Conservation (phyloP, 805 yeast genomes). For the Wickerhamiella domercqiae region DNA sequence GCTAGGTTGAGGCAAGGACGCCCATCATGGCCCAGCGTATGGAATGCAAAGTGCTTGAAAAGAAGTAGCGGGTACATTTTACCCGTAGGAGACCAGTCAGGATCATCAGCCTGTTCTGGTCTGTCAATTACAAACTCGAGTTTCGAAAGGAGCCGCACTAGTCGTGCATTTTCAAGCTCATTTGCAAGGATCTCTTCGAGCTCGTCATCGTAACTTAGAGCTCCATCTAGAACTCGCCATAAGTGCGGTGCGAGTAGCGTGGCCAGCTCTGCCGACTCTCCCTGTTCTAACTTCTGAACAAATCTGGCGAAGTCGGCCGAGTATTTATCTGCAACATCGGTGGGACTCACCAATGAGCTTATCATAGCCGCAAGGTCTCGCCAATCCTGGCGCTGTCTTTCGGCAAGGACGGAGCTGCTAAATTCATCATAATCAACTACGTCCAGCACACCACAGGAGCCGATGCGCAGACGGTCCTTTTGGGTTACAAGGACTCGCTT, state of each 20-base stretch:
- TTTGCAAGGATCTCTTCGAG: constrained; percentile 32
- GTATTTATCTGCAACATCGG: constrained; percentile 2
- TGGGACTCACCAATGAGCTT: constrained; percentile 32
- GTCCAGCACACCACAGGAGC: constrained; percentile 59
- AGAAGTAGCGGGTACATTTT: constrained; percentile 55
- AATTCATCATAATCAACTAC: constrained; percentile 29
- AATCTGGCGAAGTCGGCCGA: constrained; percentile 16
- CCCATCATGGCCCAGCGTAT: constrained; percentile 65
- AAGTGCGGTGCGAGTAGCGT: constrained; percentile 17
- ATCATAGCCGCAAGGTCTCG: constrained; percentile 43
- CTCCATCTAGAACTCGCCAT: constrained; percentile 15
- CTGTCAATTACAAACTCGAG: constrained; percentile 63
- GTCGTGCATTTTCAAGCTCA: constrained; percentile 78
- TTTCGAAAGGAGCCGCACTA: constrained; percentile 70
- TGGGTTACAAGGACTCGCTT: constrained; percentile 61
- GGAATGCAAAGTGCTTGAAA: constrained; percentile 75
- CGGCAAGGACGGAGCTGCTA: constrained; percentile 9
- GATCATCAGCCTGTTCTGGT: constrained; percentile 44
- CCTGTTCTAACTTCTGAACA: constrained; percentile 13
- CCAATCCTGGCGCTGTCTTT: constrained; percentile 41
- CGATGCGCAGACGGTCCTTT: constrained; percentile 53
- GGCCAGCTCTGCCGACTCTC: constrained; percentile 10
- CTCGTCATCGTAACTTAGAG: constrained; percentile 17
- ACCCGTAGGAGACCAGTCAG: constrained; percentile 59
- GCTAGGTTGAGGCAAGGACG: constrained; percentile 67